These are phyloP conservation scores for Astragalus glycyphyllos DNA, from an alignment of 306 rosid species.

Conservation along the genomic window DNA sequence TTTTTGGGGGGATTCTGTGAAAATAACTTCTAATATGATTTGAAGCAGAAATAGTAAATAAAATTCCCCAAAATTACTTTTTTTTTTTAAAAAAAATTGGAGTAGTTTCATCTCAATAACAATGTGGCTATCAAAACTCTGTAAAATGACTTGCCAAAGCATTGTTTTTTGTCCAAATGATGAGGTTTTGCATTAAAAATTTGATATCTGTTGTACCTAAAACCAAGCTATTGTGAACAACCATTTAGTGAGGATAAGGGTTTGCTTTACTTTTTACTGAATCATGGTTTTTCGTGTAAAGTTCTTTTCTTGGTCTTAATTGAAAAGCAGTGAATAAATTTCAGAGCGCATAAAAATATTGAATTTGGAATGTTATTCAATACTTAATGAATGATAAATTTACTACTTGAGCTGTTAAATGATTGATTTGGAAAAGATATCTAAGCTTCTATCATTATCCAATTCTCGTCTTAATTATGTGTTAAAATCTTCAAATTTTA, in stretches of 20 bases:
- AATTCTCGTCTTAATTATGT: neutral
- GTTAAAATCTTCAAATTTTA: neutral
- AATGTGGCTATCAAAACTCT: neutral
- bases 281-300: neutral
- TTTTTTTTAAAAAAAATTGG: neutral
- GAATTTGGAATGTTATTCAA: no score
- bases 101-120: neutral
- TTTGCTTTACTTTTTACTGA: neutral
- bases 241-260: neutral
- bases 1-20: neutral
- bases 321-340: neutral
- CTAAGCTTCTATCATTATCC: neutral
- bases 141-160: neutral
- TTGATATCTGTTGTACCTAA: neutral
- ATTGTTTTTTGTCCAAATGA: no score
- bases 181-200: neutral
- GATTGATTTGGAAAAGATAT: neutral
- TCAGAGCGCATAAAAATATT: neutral
- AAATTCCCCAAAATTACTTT: no score
- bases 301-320: neutral
- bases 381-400: no score
- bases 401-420: no score
- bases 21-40: no score
- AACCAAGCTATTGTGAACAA: neutral
- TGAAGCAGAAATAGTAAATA: no score